A percentile compares a stretch with the other conserved stretches of the same genome.
phyloP scores from a whole-genome alignment of 164 flowering plant species.

The Sextonia rubra region DNA sequence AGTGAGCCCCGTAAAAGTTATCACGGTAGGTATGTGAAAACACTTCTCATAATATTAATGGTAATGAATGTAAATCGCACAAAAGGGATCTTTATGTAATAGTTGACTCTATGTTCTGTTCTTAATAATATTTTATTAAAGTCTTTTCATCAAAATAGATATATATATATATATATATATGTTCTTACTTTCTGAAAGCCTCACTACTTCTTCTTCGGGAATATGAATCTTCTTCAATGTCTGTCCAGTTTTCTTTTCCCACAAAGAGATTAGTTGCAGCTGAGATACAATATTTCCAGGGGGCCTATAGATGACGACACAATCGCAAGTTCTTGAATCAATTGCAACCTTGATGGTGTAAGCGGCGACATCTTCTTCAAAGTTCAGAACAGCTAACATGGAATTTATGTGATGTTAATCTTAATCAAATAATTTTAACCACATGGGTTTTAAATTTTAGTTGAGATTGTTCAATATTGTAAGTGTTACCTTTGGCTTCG shows the following conservation, averaged over 20 bases:
- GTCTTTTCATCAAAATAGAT: no score
- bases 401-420: not conserved
- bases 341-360: constrained; percentile 31
- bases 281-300: constrained; percentile 29
- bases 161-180: no score
- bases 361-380: constrained; percentile 34
- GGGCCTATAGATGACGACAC: constrained; percentile 26
- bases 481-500: constrained; percentile 23
- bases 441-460: not conserved
- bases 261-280: constrained; percentile 29
- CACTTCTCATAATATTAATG: no score
- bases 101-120: no score
- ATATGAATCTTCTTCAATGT: constrained; percentile 21
- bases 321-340: constrained; percentile 31
- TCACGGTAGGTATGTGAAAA: no score
- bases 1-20: no score
- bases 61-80: no score
- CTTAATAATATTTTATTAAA: no score
- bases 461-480: not conserved
- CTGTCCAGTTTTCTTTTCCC: constrained; percentile 36
- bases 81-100: no score
- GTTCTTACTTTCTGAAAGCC: constrained; percentile 7
- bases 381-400: constrained; percentile 31
- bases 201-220: constrained; percentile 9
- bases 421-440: no score